Percentiles rank a stretch among this genome's conserved stretches.
Evolutionary conservation across 768 basidiomycete species (phyloP).

Genomic region (Hygrophorus pudorinus): DNA sequence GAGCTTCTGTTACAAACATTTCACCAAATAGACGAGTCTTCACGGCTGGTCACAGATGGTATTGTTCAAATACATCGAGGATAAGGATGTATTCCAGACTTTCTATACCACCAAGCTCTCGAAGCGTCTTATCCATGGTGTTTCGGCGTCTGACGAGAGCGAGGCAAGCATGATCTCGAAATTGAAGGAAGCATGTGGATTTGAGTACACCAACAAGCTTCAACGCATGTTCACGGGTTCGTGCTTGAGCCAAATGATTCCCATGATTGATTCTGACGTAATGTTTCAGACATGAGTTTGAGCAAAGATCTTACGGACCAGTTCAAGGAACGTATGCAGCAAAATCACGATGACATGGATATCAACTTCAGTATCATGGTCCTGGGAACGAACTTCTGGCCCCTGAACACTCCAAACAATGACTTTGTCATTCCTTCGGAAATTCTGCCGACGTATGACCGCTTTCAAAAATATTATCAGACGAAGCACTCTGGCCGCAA

Average conservation of each 20-base stretch:
- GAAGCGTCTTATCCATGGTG: constrained; percentile 82
- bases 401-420: constrained; percentile 70
- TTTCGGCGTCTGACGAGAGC: constrained; percentile 91
- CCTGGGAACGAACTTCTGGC: constrained; percentile 95
- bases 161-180: constrained; percentile 98
- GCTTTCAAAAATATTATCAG: constrained; percentile 90
- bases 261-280: background rate
- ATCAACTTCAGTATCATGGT: constrained; percentile 92
- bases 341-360: constrained; percentile 76
- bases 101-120: constrained; percentile 95
- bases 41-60: constrained; percentile 60
- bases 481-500: constrained; percentile 91
- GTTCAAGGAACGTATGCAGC: constrained; percentile 89
- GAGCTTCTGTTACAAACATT: constrained; percentile 24
- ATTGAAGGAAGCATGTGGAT: constrained; percentile 92
- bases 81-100: constrained; percentile 98
- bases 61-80: constrained; percentile 95
- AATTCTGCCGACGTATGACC: constrained; percentile 78
- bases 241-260: background rate
- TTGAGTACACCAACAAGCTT: constrained; percentile 93
- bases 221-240: constrained; percentile 94
- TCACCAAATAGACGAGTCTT: constrained; percentile 15
- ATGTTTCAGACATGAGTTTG: constrained; percentile 71
- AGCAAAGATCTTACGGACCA: constrained; percentile 93
- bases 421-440: constrained; percentile 87